phyloP scores from a whole-genome alignment of 345 rosid species.

The Aquilaria malaccensis region DNA sequence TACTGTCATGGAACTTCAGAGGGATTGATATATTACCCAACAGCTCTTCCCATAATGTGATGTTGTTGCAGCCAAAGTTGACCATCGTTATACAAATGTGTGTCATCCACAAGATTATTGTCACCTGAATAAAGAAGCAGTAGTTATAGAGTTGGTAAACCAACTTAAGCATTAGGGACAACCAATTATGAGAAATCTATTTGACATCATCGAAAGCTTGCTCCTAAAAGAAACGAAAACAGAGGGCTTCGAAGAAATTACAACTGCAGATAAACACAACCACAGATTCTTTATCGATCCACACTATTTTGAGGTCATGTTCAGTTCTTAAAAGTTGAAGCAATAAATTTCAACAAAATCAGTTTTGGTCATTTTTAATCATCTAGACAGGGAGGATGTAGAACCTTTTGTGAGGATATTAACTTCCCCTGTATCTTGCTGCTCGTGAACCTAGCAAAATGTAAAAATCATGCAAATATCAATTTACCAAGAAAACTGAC shows the following conservation, averaged over 20 bases:
- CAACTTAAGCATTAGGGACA: background rate
- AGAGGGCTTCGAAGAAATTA: conserved; percentile 1
- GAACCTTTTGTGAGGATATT: conserved; percentile 47
- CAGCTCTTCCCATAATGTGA: conserved; percentile 74
- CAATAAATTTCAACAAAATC: background rate
- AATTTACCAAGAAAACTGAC: background rate
- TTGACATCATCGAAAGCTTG: background rate
- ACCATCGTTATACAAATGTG: conserved; percentile 52
- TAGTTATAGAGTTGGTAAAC: background rate
- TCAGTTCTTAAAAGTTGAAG: background rate
- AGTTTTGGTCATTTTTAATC: conserved; percentile 2
- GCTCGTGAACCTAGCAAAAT: conserved; percentile 32
- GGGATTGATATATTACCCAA: conserved; percentile 44
- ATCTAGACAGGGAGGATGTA: background rate
- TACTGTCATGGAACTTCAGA: background rate
- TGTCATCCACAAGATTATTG: conserved; percentile 46
- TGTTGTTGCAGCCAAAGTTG: conserved; percentile 61
- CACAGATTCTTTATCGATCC: background rate
- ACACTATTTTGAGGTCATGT: background rate
- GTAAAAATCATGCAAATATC: background rate
- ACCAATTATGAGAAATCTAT: background rate
- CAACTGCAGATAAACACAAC: background rate
- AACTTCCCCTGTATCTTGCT: conserved; percentile 17
- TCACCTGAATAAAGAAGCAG: conserved; percentile 46
- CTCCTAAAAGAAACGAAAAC: background rate